A percentile compares a stretch with the other conserved stretches of the same genome.
These are phyloP conservation scores for Chytridium lagenaria DNA, from an alignment of 371 early-diverging fungal genomes.

Conservation along the genomic window DNA sequence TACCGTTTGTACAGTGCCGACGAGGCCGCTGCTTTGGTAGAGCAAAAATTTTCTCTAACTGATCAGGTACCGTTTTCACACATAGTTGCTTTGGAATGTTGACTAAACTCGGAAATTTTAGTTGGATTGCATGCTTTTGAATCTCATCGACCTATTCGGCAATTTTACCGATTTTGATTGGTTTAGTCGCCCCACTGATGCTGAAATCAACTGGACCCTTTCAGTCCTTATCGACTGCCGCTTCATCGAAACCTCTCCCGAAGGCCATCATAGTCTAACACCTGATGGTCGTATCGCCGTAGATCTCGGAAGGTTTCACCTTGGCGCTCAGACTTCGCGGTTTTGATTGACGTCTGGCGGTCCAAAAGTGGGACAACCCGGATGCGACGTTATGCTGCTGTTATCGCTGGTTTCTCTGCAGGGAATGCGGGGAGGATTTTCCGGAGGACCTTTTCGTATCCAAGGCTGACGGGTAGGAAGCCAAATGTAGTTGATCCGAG, in stretches of 20 bases:
- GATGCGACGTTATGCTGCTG: conserved; percentile 13
- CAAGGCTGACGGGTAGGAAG: background rate
- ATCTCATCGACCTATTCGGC: conserved; percentile 24
- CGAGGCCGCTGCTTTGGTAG: conserved; percentile 10
- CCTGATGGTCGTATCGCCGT: conserved; percentile 24
- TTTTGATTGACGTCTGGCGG: conserved; percentile 27
- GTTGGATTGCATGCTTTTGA: conserved; percentile 29
- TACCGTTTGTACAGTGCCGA: conserved; percentile 72
- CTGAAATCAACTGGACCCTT: conserved; percentile 31
- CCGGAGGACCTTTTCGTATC: background rate
- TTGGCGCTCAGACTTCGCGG: conserved; percentile 5
- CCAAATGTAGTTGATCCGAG: too few species aligned
- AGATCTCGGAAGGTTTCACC: conserved; percentile 20
- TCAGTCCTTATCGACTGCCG: conserved; percentile 9
- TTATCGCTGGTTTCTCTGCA: conserved; percentile 21
- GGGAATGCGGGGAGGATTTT: background rate
- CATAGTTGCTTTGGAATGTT: too few species aligned
- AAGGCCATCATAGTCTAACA: conserved; percentile 7
- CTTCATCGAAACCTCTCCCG: conserved; percentile 8
- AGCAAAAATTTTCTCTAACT: conserved; percentile 7
- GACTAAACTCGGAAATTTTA: too few species aligned
- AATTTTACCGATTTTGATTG: conserved; percentile 26
- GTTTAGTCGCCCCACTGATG: conserved; percentile 26
- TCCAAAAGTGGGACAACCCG: background rate
- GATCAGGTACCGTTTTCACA: conserved; percentile 3